Evolutionary conservation across 306 rosid genomes (phyloP).

Genomic region (Casuarina cunninghamiana): DNA sequence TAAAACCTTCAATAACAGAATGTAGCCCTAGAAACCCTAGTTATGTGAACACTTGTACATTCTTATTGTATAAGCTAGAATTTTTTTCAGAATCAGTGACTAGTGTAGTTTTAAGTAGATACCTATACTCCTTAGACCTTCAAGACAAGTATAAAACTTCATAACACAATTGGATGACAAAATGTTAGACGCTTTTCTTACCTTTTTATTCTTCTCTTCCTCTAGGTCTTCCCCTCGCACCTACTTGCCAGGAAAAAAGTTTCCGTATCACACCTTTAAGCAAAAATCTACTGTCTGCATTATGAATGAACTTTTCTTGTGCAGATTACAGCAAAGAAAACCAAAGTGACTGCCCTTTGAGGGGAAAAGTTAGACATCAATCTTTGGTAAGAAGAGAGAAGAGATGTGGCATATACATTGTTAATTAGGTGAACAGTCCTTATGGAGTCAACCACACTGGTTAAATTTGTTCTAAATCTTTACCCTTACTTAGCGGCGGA

Average conservation of each 20-base stretch:
- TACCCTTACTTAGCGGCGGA: neutral
- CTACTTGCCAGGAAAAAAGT: no score
- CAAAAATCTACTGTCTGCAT: constrained; percentile 30
- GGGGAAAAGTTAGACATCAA: neutral
- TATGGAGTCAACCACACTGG: neutral
- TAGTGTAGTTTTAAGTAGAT: neutral
- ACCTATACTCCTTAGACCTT: neutral
- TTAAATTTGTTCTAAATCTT: neutral
- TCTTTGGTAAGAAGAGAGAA: neutral
- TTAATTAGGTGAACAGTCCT: neutral
- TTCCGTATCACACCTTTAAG: neutral
- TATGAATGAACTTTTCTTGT: constrained; percentile 20
- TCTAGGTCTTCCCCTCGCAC: constrained; percentile 11
- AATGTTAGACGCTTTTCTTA: constrained; percentile 10
- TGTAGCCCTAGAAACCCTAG: constrained; percentile 17
- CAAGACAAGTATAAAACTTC: neutral
- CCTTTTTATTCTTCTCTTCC: constrained; percentile 6
- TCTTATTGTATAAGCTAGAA: neutral
- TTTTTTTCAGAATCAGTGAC: constrained; percentile 9
- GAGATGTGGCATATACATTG: neutral
- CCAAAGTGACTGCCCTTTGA: neutral
- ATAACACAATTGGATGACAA: constrained; percentile 13
- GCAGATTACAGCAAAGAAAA: neutral
- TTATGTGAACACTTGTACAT: neutral
- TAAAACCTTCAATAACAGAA: neutral